Conservation (phyloP, 768 basidiomycete species). For the Termitomyces sp. region DNA sequence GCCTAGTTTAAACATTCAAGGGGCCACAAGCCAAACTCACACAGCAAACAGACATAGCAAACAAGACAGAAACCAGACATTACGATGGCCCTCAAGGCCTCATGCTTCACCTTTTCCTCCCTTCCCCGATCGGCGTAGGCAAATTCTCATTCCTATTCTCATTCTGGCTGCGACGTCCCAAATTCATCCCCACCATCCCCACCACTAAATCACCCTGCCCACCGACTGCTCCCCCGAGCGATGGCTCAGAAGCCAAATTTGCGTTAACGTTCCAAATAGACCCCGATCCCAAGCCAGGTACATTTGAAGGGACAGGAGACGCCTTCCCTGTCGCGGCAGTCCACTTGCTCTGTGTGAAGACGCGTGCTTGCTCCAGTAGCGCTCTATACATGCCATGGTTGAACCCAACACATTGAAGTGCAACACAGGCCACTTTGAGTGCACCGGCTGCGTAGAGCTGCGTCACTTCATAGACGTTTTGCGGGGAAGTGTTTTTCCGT, state of each 20-base stretch:
- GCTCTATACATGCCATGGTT: constrained; percentile 59
- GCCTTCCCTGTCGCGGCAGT: constrained; percentile 3
- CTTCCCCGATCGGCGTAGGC: constrained; percentile 9
- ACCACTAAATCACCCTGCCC: constrained; percentile 6
- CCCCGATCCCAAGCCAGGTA: constrained; percentile 7
- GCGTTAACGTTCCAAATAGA: constrained; percentile 9
- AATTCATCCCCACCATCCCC: constrained; percentile 8
- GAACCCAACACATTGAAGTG: constrained; percentile 73
- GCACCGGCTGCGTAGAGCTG: constrained; percentile 73
- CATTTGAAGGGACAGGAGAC: constrained; percentile 4
- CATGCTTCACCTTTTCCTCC: constrained; percentile 8
- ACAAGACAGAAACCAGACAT: background rate
- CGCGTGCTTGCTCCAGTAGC: constrained; percentile 57
- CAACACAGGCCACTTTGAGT: constrained; percentile 67
- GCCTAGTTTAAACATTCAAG: background rate
- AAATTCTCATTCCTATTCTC: constrained; percentile 15
- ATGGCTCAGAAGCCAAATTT: background rate
- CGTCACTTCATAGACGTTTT: constrained; percentile 67
- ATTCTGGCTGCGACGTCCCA: constrained; percentile 12
- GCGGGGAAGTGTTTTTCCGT: constrained; percentile 73
- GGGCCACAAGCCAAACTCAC: background rate
- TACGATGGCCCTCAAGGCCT: too few species aligned
- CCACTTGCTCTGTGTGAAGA: constrained; percentile 37
- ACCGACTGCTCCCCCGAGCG: background rate
- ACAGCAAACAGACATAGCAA: background rate